A percentile compares a stretch with the other conserved stretches of the same genome.
These are phyloP conservation scores for Suillus plorans DNA, from an alignment of 768 basidiomycete genomes.

Conservation along the genomic window DNA sequence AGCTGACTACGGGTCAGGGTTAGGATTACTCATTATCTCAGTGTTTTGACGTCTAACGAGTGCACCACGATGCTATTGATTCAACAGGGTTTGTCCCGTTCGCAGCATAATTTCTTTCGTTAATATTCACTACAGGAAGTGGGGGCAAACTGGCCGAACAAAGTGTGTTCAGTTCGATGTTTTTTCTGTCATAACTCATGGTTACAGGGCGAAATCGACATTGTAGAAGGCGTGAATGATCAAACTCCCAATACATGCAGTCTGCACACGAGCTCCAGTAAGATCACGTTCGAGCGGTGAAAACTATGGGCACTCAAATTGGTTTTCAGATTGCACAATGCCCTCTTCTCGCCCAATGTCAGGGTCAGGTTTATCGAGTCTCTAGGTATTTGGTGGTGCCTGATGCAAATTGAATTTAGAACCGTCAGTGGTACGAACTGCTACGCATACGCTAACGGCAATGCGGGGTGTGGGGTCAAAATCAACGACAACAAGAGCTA, in stretches of 20 bases:
- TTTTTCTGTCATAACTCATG: not conserved
- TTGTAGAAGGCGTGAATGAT: constrained; percentile 34
- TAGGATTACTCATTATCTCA: constrained; percentile 8
- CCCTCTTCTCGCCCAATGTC: constrained; percentile 27
- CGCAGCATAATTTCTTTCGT: not conserved
- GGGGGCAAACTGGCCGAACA: constrained; percentile 20
- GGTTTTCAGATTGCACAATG: constrained; percentile 29
- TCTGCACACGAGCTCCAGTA: constrained; percentile 25
- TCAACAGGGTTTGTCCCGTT: constrained; percentile 23
- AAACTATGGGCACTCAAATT: not conserved
- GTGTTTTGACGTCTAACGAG: constrained; percentile 6
- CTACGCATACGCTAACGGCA: constrained; percentile 20
- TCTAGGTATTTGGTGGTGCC: not conserved
- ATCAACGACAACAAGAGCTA: constrained; percentile 28
- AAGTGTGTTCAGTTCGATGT: constrained; percentile 2
- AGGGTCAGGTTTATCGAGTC: constrained; percentile 23
- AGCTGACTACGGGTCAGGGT: constrained; percentile 22
- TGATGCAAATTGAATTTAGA: constrained; percentile 13
- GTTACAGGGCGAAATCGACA: constrained; percentile 31
- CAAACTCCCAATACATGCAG: constrained; percentile 28
- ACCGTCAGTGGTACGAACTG: constrained; percentile 22
- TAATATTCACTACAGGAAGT: constrained; percentile 21
- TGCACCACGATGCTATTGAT: not conserved
- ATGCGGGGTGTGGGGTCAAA: constrained; percentile 34
- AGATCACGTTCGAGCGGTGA: not conserved